Evolutionary conservation across 306 rosid species (phyloP).

Genomic region (Begonia fuchsioides): DNA sequence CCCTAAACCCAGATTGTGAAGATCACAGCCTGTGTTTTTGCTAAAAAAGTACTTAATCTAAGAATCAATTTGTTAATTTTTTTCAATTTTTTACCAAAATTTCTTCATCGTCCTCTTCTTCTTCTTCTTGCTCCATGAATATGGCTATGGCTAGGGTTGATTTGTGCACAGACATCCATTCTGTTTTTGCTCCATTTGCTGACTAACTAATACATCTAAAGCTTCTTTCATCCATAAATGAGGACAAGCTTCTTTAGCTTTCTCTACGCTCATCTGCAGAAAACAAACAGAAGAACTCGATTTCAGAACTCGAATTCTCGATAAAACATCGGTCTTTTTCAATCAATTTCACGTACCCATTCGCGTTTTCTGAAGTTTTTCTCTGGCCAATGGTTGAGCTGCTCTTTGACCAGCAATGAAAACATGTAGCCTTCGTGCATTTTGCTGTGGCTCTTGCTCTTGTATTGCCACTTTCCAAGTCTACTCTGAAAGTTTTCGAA

Average conservation of each 20-base stretch:
- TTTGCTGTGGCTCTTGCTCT: slow-evolving; percentile 59
- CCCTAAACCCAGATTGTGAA: neutral
- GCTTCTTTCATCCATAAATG: slow-evolving; percentile 82
- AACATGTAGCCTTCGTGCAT: slow-evolving; percentile 66
- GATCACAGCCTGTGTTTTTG: no score
- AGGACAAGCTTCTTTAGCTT: slow-evolving; percentile 78
- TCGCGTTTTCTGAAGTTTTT: slow-evolving; percentile 38
- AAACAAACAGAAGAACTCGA: slow-evolving; percentile 6
- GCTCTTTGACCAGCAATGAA: slow-evolving; percentile 50
- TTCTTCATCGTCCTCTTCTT: no score
- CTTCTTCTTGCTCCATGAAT: no score
- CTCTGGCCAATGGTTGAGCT: slow-evolving; percentile 76
- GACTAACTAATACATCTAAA: slow-evolving; percentile 37
- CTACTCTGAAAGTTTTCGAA: slow-evolving; percentile 25
- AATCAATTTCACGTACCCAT: slow-evolving; percentile 47
- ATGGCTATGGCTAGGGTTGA: no score
- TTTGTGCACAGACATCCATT: neutral
- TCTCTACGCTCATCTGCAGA: slow-evolving; percentile 54
- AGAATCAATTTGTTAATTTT: no score
- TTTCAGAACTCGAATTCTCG: slow-evolving; percentile 18
- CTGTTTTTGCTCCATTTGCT: slow-evolving; percentile 15
- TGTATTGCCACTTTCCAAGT: slow-evolving; percentile 62
- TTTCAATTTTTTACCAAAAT: no score
- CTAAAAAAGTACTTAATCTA: no score
- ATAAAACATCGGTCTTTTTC: neutral